Base-by-base conservation (phyloP, 2,329 filamentous ascomycete genomes). In the Rasamsonia emersonii region DNA sequence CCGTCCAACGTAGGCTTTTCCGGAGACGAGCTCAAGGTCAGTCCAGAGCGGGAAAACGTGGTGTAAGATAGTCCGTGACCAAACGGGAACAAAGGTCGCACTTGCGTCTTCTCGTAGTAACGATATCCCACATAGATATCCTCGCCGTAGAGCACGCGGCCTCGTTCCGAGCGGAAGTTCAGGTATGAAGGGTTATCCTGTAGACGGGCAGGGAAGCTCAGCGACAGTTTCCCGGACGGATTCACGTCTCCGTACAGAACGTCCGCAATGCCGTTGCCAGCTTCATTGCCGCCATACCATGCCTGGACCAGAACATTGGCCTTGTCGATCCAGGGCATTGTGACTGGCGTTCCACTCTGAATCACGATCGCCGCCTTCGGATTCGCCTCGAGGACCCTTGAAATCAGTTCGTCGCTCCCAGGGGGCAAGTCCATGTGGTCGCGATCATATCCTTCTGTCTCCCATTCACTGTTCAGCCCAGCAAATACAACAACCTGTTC, bases 251-350 rank as follows among this genome's bases (percentile, higher is more conserved):
- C 84, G 41, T 84, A 82, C 1, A 89, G 65, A 2, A 89, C 70
- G 43, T 89, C 83, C 0, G 81, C 82, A 39, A 93, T 79, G 8
- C 77, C 79, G 49, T 88, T 86, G 4, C 84, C 85, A 4, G 79
- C 81, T 61, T 91, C 84, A 48, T 91, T 85, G n/a, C 85, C 84
- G 38, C 83, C 82, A 48, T 86, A 91, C 82, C 83, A 91, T 5
- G 82, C 82, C 48, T 89, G 81, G 1, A 86, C 51, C 2, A 88
- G 62, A 2, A 77, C 73, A 5, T 64, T 62, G 7, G 62, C 52
- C n/a, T 61, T 53, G 4, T 58, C 47, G 3, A 48, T 54, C 59
- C 67, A 67, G 0, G 66, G 68, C 56, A 71, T 67, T 2, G 63
- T 67, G 8, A 71, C 61, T 0, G 83, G 82, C 0, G 82, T 85